Evolutionary conservation across 2,329 filamentous ascomycete species (phyloP).

Genomic region (Verticillium albo-atrum): DNA sequence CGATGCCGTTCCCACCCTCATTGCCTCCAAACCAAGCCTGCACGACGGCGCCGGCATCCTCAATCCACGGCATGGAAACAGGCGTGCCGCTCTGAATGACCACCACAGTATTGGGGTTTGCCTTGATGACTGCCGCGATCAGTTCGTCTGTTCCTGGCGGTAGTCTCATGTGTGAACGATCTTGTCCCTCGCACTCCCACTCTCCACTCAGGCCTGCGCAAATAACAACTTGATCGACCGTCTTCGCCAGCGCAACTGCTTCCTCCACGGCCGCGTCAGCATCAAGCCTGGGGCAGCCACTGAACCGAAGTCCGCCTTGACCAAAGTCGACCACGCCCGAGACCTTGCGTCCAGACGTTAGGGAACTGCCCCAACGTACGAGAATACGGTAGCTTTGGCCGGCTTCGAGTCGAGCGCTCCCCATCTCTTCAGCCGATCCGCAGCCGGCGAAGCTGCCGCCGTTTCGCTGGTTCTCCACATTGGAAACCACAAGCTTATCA

Average conservation of each 20-base stretch:
- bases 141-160: neutral
- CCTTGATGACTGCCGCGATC: neutral
- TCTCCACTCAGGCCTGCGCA: conserved; percentile 51
- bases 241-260: conserved; percentile 34
- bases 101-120: neutral
- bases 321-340: neutral
- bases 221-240: conserved; percentile 52
- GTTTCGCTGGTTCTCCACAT: conserved; percentile 23
- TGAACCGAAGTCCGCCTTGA: conserved; percentile 3
- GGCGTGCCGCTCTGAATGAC: conserved; percentile 1
- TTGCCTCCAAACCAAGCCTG: conserved; percentile 8
- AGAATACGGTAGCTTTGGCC: conserved; percentile 22
- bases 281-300: conserved; percentile 3
- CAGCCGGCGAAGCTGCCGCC: conserved; percentile 6
- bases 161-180: neutral
- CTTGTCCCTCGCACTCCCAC: neutral
- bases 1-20: conserved; percentile 5
- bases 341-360: conserved; percentile 13
- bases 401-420: conserved; percentile 16
- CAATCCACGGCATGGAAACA: conserved; percentile 1
- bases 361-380: conserved; percentile 19
- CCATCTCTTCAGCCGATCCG: conserved; percentile 30
- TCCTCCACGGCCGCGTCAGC: conserved; percentile 6
- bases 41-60: conserved; percentile 1
- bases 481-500: conserved; percentile 23